Percentiles rank a stretch among this genome's conserved stretches.
These are phyloP conservation scores for Lupinus albus DNA, from an alignment of 306 rosid genomes.

Conservation along the genomic window DNA sequence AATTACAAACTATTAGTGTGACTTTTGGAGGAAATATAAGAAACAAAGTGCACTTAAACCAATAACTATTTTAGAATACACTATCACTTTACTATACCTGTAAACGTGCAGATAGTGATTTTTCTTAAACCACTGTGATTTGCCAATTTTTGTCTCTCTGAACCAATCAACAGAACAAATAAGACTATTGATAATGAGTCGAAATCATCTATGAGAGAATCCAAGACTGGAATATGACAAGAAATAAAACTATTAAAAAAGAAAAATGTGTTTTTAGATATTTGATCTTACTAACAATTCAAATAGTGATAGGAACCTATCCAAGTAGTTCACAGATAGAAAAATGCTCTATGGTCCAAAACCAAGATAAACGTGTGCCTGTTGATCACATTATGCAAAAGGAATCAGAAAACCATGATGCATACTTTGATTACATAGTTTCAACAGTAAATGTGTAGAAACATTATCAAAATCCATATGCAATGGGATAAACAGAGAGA, in stretches of 20 bases:
- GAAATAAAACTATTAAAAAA: no score
- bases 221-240: no score
- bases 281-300: conserved; percentile 63
- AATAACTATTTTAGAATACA: no score
- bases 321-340: conserved; percentile 77
- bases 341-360: conserved; percentile 63
- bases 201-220: no score
- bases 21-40: neutral
- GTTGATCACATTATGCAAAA: conserved; percentile 44
- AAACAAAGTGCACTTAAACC: no score
- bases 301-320: conserved; percentile 68
- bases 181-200: conserved; percentile 5
- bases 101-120: conserved; percentile 48
- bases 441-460: no score
- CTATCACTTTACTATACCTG: conserved; percentile 50
- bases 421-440: neutral
- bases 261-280: conserved; percentile 18
- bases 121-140: conserved; percentile 48
- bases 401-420: conserved; percentile 23
- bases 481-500: neutral
- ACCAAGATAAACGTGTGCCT: conserved; percentile 61
- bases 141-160: conserved; percentile 54
- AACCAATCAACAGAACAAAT: conserved; percentile 12
- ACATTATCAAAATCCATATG: neutral
- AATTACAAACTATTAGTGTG: conserved; percentile 10